A percentile compares a stretch with the other conserved stretches of the same genome.
Evolutionary conservation across 2,329 filamentous ascomycete species (phyloP).

Genomic region (Claviceps arundinis): DNA sequence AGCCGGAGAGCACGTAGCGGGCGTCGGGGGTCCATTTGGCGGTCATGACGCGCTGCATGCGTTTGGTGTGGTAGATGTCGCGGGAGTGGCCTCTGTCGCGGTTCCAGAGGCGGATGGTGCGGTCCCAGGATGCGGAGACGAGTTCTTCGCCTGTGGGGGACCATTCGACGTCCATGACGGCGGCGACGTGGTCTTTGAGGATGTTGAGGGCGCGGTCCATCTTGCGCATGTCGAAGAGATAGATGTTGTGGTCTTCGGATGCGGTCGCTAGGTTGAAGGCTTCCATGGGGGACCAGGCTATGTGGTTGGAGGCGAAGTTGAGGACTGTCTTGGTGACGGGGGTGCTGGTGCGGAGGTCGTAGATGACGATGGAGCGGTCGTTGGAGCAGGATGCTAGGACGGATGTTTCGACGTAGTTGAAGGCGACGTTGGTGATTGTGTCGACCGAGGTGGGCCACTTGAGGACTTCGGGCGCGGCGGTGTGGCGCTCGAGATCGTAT

Average conservation of each 20-base stretch:
- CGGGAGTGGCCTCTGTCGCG: constrained; percentile 69
- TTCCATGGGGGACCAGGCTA: constrained; percentile 94
- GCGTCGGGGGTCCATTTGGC: constrained; percentile 77
- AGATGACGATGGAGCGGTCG: constrained; percentile 78
- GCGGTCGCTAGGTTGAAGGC: constrained; percentile 89
- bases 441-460: constrained; percentile 81
- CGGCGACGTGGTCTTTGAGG: constrained; percentile 74
- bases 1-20: constrained; percentile 79
- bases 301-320: constrained; percentile 67
- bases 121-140: constrained; percentile 74
- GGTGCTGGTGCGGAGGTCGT: constrained; percentile 78
- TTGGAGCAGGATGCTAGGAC: constrained; percentile 74
- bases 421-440: constrained; percentile 76
- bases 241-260: constrained; percentile 84
- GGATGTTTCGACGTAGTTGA: constrained; percentile 91
- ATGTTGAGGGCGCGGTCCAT: constrained; percentile 80
- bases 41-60: constrained; percentile 91
- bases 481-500: constrained; percentile 74
- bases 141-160: constrained; percentile 89
- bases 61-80: constrained; percentile 93
- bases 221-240: constrained; percentile 86
- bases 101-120: constrained; percentile 77
- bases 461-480: constrained; percentile 68
- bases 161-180: constrained; percentile 95
- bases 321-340: constrained; percentile 72